Conservation (phyloP, 345 rosid genomes). For the Melaleuca quinquenervia region DNA sequence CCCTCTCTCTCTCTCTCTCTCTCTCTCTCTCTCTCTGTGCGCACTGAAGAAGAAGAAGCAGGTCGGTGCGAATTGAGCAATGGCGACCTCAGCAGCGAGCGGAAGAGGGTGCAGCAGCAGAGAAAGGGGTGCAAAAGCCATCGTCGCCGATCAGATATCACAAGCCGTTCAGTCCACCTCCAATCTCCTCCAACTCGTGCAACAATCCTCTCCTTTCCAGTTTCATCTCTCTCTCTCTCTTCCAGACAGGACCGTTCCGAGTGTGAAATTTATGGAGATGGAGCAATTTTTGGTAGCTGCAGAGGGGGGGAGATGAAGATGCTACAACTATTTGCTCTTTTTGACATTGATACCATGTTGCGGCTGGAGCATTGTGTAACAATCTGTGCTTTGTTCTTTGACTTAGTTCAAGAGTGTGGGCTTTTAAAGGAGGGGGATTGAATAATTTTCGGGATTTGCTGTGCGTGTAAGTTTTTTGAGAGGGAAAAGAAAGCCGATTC, state of each 20-base stretch:
- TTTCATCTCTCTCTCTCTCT: slow-evolving; percentile 4
- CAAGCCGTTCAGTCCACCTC: slow-evolving; percentile 77
- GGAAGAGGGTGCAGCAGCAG: slow-evolving; percentile 12
- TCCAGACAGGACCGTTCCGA: background rate
- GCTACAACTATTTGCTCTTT: background rate
- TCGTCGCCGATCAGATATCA: slow-evolving; percentile 64
- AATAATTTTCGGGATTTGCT: background rate
- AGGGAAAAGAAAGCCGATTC: background rate
- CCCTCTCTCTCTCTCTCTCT: background rate
- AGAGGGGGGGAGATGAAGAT: background rate
- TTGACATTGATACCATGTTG: background rate
- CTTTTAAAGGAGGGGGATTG: background rate
- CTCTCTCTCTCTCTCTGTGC: background rate
- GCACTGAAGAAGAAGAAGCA: background rate
- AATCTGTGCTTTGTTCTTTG: background rate
- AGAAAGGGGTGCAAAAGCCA: slow-evolving; percentile 59
- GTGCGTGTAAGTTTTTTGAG: background rate
- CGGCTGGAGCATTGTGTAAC: background rate
- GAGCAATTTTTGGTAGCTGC: background rate
- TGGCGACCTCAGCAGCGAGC: slow-evolving; percentile 11
- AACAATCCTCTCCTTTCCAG: slow-evolving; percentile 75
- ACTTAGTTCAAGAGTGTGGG: background rate
- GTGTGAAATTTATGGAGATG: background rate
- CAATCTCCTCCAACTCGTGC: slow-evolving; percentile 76
- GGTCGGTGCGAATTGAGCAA: background rate